These are phyloP conservation scores for Dipodascopsis tothii DNA, from an alignment of 805 yeast genomes.

Conservation along the genomic window DNA sequence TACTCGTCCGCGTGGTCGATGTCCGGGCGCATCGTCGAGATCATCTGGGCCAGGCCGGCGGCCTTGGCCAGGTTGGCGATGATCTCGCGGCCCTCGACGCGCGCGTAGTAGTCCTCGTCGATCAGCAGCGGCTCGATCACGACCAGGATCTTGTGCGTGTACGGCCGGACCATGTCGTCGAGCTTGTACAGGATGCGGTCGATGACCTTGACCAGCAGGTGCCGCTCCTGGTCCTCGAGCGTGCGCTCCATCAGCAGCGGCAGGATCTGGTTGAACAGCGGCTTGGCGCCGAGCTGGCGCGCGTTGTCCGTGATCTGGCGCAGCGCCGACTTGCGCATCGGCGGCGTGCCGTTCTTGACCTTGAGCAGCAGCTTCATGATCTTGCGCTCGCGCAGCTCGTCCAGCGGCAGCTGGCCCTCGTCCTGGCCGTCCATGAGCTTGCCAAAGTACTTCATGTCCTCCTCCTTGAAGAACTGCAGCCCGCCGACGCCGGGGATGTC, in stretches of 20 bases:
- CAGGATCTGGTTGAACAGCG: slow-evolving; percentile 60
- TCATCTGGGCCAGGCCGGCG: slow-evolving; percentile 73
- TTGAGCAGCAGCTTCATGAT: slow-evolving; percentile 58
- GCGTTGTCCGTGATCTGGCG: slow-evolving; percentile 60
- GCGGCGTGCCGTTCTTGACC: slow-evolving; percentile 71
- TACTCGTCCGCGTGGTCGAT: slow-evolving; percentile 77
- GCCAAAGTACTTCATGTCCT: slow-evolving; percentile 66
- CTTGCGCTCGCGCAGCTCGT: slow-evolving; percentile 52
- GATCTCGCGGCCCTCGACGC: slow-evolving; percentile 73
- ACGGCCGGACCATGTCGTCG: slow-evolving; percentile 62
- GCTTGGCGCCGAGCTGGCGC: slow-evolving; percentile 56
- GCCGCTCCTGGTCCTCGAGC: slow-evolving; percentile 76
- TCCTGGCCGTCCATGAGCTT: slow-evolving; percentile 39
- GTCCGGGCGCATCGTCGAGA: slow-evolving; percentile 73
- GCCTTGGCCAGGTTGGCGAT: slow-evolving; percentile 68
- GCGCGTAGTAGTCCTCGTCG: slow-evolving; percentile 68
- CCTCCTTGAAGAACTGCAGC: slow-evolving; percentile 58
- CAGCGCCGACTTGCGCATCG: slow-evolving; percentile 59
- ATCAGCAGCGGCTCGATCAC: slow-evolving; percentile 73
- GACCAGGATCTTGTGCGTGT: slow-evolving; percentile 58
- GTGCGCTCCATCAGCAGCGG: slow-evolving; percentile 67
- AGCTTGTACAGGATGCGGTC: slow-evolving; percentile 61
- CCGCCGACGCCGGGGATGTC: slow-evolving; percentile 62
- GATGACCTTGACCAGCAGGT: slow-evolving; percentile 66
- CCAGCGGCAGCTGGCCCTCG: slow-evolving; percentile 36